Base-by-base conservation (phyloP, 345 rosid genomes). In the Eutrema yunnanense region DNA sequence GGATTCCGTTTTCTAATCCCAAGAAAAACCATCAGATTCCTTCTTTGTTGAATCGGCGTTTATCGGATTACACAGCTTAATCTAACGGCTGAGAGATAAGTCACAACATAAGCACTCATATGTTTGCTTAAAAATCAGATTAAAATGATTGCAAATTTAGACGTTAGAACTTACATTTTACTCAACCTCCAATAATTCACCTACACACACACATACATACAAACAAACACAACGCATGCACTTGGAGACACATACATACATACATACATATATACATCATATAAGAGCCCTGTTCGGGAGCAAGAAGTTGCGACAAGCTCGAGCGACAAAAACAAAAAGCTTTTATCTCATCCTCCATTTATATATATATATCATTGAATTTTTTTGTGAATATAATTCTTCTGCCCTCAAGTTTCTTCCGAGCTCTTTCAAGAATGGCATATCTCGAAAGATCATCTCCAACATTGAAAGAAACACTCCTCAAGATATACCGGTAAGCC, bases 361-460 rank as follows among this genome's bases (percentile, higher is more conserved):
- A 54, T 6, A 54, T 10, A 13, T 40, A 60, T 38, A 49, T n/a
- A 47, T 12, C 22, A 73, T 37, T 47, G 32, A 8, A 14, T 4
- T 16, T 16, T 16, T 59, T 47, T 16, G 10, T 16, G 41, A 16
- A 33, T 33, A 27, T 6, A 42, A 19, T 8, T 32, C 1, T 50
- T 49, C 38, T 41, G 16, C 13, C 29, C 12, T 44, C 69, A 69
- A 54, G 68, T 38, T 55, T 69, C 51, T 55, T 69, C n/a, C 8
- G 32, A 69, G 70, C 37, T 47, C 22, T 62, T 64, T 55, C 55
- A 63, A 57, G 34, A 43, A 69, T 74, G 75, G 79, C 75, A 40
- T 73, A 67, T 79, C 79, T 79, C 40, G 60, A 55, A 38, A 67
- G 66, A 68, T 65, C 78, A 61, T 78, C 81, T 38, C 78, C 74